These are phyloP conservation scores for Fusarium succisae DNA, from an alignment of 2,329 filamentous ascomycete genomes.

Conservation along the genomic window DNA sequence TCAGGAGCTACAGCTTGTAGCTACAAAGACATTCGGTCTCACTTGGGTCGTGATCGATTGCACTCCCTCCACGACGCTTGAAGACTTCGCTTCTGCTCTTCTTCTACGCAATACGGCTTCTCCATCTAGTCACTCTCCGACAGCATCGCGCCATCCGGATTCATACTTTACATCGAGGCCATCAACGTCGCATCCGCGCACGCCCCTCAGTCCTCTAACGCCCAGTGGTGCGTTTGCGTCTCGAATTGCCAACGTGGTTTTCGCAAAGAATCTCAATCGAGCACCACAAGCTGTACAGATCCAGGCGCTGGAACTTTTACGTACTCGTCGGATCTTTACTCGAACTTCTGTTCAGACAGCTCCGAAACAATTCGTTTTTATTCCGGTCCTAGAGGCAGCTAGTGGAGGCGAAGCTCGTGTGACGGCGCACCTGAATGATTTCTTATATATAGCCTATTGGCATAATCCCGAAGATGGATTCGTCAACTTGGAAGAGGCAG, in stretches of 20 bases:
- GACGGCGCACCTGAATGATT: conserved; percentile 75
- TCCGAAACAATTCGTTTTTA: conserved; percentile 81
- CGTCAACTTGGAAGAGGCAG: conserved; percentile 75
- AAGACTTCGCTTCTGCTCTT: conserved; percentile 81
- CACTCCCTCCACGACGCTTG: conserved; percentile 75
- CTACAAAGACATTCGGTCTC: conserved; percentile 76
- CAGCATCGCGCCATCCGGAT: conserved; percentile 40
- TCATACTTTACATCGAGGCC: conserved; percentile 46
- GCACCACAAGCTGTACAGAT: conserved; percentile 83
- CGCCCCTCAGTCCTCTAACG: conserved; percentile 44
- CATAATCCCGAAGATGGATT: conserved; percentile 79
- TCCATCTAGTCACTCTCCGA: conserved; percentile 39
- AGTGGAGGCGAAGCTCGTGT: conserved; percentile 60
- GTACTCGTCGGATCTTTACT: conserved; percentile 80
- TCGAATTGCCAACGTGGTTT: conserved; percentile 80
- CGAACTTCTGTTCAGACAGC: conserved; percentile 77
- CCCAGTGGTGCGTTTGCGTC: conserved; percentile 40
- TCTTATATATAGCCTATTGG: conserved; percentile 88
- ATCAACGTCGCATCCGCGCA: conserved; percentile 35
- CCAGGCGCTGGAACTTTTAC: conserved; percentile 80
- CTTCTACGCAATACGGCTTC: conserved; percentile 53
- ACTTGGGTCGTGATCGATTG: conserved; percentile 77
- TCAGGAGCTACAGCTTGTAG: conserved; percentile 78
- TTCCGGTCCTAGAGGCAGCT: conserved; percentile 71
- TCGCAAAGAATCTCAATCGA: conserved; percentile 81